phyloP scores from a whole-genome alignment of 1,139 yeast species.

The Yamadazyma blattariae region DNA sequence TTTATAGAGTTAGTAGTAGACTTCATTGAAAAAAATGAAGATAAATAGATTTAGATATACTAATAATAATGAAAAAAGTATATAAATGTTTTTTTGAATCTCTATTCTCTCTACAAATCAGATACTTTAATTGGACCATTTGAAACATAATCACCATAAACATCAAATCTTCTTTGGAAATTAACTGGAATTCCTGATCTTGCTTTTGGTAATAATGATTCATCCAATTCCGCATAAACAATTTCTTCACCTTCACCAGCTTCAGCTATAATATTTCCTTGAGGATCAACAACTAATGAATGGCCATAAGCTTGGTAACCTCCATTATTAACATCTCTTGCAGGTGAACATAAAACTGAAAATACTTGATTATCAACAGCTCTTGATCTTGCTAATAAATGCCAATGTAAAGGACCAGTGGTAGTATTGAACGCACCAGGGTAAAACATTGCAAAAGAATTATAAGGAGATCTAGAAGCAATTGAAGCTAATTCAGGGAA shows the following conservation, averaged over 20 bases:
- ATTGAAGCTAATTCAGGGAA: constrained; percentile 87
- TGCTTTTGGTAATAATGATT: constrained; percentile 55
- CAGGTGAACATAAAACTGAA: constrained; percentile 83
- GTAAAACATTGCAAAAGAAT: constrained; percentile 85
- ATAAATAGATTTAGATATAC: too few species aligned
- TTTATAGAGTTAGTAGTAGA: constrained; percentile 57
- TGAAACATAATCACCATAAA: constrained; percentile 67
- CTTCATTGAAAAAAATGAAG: constrained; percentile 59
- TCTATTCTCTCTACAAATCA: constrained; percentile 20
- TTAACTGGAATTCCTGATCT: constrained; percentile 77
- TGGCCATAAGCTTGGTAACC: constrained; percentile 94
- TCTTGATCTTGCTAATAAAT: constrained; percentile 76
- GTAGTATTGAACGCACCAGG: constrained; percentile 97
- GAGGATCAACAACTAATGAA: constrained; percentile 82
- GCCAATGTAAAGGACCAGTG: constrained; percentile 96
- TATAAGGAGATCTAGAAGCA: constrained; percentile 65
- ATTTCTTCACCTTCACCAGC: constrained; percentile 86
- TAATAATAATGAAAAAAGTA: too few species aligned
- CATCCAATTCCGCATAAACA: constrained; percentile 75
- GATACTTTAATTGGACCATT: constrained; percentile 40
- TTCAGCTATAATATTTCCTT: constrained; percentile 75
- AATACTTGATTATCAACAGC: constrained; percentile 88
- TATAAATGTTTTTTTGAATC: too few species aligned
- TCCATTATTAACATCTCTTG: constrained; percentile 63
- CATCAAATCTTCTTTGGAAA: constrained; percentile 74